Base-by-base conservation (phyloP, 2,329 filamentous ascomycete genomes). In the Monascus ruber region DNA sequence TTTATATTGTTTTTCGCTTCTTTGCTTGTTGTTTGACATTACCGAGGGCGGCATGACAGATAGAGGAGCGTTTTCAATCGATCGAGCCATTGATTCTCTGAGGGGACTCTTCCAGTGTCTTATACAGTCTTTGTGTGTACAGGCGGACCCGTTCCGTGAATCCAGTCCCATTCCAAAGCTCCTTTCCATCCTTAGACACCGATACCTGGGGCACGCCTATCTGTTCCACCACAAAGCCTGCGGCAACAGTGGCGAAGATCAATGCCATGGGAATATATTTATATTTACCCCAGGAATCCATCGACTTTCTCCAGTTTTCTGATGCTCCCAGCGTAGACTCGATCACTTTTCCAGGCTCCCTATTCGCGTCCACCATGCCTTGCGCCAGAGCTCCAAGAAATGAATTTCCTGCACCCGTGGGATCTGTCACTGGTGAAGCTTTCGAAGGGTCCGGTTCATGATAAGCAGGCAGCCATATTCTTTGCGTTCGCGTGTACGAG, bases 161-260 rank as follows among this genome's bases (percentile, higher is more conserved):
- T 56, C 56, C 55, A 59, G 55, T 55, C 47, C 56, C 61, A 51
- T 70, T 70, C 66, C 66, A 70, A 46, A 54, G 47, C 44, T 67
- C 63, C 37, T 52, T 51, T 31, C 55, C 62, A 39, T 55, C 48
- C 5, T 45, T 49, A 42, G 52, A 39, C 33, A 41, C 45, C 36
- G 56, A 54, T 24, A 64, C 51, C 17, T 42, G 45, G 11, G 89
- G 89, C 59, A 93, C 76, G 0, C 91, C 89, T 38, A 94, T 79
- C 60, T 98, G 91, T 63, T 98, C 88, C 52, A 98, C 94, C 10
- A 85, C 85, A 60, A 94, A 91, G 53, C 87, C 88, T 5, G 91
- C 89, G 2, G 86, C 82, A 5, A 96, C 73, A 34, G 77, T 82
- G 4, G 81, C 91, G 77, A 82, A 89, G 0, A 76, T 70, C 4